Percentiles rank a stretch among this genome's conserved stretches.
Evolutionary conservation across 2,329 filamentous ascomycete genomes (phyloP).

Genomic region (Pyrenochaeta sp.): DNA sequence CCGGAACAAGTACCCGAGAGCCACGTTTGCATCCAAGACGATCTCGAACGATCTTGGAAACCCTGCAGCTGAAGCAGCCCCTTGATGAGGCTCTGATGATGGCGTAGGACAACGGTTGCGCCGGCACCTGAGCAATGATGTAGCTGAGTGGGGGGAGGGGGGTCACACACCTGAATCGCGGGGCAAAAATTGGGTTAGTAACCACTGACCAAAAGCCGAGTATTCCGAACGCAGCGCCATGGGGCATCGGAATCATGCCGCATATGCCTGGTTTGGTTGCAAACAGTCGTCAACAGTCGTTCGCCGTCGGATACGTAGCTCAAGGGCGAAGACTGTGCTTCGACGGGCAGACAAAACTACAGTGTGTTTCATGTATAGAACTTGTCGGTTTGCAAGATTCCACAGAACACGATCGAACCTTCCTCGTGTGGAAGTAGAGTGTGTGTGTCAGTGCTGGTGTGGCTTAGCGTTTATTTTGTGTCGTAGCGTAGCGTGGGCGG

Average conservation of each 20-base stretch:
- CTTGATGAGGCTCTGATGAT: background rate
- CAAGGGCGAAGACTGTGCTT: background rate
- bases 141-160: background rate
- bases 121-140: background rate
- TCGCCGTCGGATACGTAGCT: background rate
- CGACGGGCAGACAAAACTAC: background rate
- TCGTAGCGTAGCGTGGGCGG: background rate
- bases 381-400: background rate
- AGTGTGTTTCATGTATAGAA: too few species aligned
- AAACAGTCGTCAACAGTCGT: background rate
- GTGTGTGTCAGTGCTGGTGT: background rate
- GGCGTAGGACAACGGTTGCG: background rate
- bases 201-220: background rate
- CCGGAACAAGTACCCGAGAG: too few species aligned
- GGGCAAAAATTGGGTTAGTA: conserved; percentile 1
- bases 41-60: background rate
- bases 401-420: background rate
- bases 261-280: background rate
- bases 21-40: background rate
- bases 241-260: background rate
- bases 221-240: background rate
- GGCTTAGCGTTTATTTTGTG: conserved; percentile 2
- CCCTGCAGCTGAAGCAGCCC: conserved; percentile 4
- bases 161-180: conserved; percentile 5
- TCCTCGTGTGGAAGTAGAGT: background rate